phyloP scores from a whole-genome alignment of 2,329 filamentous ascomycete genomes.

The Talaromyces sp. region DNA sequence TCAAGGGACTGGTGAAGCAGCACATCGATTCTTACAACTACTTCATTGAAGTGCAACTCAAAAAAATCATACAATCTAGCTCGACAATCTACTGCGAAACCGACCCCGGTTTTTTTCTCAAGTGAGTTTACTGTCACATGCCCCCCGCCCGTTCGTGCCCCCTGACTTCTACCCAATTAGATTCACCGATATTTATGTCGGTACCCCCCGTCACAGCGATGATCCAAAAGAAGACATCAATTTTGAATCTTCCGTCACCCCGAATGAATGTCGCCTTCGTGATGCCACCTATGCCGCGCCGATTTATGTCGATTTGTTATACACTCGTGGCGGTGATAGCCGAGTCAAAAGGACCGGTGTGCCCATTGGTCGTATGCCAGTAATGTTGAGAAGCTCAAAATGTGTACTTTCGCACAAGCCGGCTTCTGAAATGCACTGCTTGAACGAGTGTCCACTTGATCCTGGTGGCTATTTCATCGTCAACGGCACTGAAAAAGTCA shows the following conservation, averaged over 20 bases:
- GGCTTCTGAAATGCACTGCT: slow-evolving; percentile 79
- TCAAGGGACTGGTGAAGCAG: slow-evolving; percentile 94
- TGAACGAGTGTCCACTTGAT: slow-evolving; percentile 94
- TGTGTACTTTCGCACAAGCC: slow-evolving; percentile 80
- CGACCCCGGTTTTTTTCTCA: slow-evolving; percentile 86
- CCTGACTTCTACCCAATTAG: slow-evolving; percentile 12
- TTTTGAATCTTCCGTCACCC: slow-evolving; percentile 60
- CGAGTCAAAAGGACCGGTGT: slow-evolving; percentile 63
- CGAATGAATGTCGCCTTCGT: slow-evolving; percentile 91
- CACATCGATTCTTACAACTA: slow-evolving; percentile 99
- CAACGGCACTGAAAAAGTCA: slow-evolving; percentile 96
- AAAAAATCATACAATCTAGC: slow-evolving; percentile 92
- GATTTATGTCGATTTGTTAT: slow-evolving; percentile 87
- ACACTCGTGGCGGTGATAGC: slow-evolving; percentile 74
- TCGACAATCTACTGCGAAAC: slow-evolving; percentile 84
- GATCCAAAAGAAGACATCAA: slow-evolving; percentile 51
- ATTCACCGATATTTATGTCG: slow-evolving; percentile 85
- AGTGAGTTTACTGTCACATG: slow-evolving; percentile 37
- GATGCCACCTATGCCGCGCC: slow-evolving; percentile 98
- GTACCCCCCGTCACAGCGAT: slow-evolving; percentile 72
- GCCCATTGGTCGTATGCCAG: slow-evolving; percentile 81
- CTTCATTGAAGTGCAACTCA: slow-evolving; percentile 93
- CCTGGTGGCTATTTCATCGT: slow-evolving; percentile 98
- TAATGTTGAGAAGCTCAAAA: slow-evolving; percentile 95
- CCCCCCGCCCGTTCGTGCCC: background rate